Evolutionary conservation across 306 rosid genomes (phyloP), one percentile per base, ranked within the genome.

Genomic region (Styphnolobium japonicum): DNA sequence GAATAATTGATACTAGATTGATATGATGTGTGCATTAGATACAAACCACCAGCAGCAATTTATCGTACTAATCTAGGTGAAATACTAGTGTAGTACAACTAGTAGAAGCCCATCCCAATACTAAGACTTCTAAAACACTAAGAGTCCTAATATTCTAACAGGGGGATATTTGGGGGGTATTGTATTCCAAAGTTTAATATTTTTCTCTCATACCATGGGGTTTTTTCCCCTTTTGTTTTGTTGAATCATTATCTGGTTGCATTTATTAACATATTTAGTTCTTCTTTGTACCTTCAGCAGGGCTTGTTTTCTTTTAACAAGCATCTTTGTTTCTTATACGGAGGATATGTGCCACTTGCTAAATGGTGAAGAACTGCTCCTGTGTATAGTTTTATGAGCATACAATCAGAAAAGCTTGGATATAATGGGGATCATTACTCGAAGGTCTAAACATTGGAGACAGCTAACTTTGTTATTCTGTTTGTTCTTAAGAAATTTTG

Each of bases 371-470:
- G 90, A 88, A 39, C 81, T 65, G 80, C 77, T 80, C 80, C 77
- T 53, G 85, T 46, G 27, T 70, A 52, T 81, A 84, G 83, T 83
- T 85, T 84, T 65, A 77, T 79, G 72, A 81, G 52, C 84, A 63
- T 63, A 80, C 82, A 56, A 42, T 80, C 82, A 66, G 89, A 82
- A 81, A 80, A 80, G 78, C 78, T 79, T 91, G 86, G 81, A 88
- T 83, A 81, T 48, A 79, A 96, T 96, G 99, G 98, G 96, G 77
- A 90, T 83, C 66, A 66, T 81, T 84, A 73, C 88, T 15, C 99
- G 98, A 91, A 90, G 98, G 99, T 93, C 61, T 69, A 73, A 18
- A 53, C 46, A 39, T 76, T 70, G 52, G 11, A 67, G 72, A 76
- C 63, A 42, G 51, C 36, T 51, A 66, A 71, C 60, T 79, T 80